Evolutionary conservation across 805 yeast genomes (phyloP).

Genomic region (Cyberlindnera amylophila): DNA sequence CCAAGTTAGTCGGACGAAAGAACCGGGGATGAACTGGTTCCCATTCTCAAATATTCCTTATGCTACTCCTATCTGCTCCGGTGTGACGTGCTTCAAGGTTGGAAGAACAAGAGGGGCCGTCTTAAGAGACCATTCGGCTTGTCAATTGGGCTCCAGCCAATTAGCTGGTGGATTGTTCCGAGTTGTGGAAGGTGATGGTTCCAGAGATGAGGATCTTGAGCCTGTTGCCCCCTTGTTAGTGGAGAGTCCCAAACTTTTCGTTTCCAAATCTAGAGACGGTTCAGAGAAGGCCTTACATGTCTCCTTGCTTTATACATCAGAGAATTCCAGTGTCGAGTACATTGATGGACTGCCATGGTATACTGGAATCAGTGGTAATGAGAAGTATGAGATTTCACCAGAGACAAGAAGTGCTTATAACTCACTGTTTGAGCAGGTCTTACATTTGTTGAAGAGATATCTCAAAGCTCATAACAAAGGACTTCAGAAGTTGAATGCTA

Average conservation of each 20-base stretch:
- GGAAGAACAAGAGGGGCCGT: constrained; percentile 4
- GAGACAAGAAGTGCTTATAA: constrained; percentile 1
- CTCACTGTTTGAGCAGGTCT: constrained; percentile 3
- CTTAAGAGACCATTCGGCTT: constrained; percentile 1
- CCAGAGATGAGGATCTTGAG: constrained; percentile 3
- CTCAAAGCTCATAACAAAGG: constrained; percentile 5
- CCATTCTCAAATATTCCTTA: constrained; percentile 1
- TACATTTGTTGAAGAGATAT: neutral
- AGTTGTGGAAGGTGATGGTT: constrained; percentile 6
- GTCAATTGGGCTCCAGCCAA: neutral
- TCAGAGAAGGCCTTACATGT: neutral
- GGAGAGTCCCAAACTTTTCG: neutral
- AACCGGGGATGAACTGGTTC: neutral
- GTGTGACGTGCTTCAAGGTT: constrained; percentile 7
- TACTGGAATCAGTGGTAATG: constrained; percentile 6
- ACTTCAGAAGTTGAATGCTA: constrained; percentile 1
- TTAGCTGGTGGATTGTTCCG: constrained; percentile 9
- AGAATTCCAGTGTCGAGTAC: neutral
- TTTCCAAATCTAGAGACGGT: neutral
- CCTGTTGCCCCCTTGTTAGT: constrained; percentile 5
- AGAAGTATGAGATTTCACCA: constrained; percentile 1
- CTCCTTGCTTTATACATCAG: constrained; percentile 3
- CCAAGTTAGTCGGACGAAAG: neutral
- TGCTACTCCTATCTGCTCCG: constrained; percentile 2
- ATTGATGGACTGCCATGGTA: constrained; percentile 5